These are phyloP conservation scores for Suhomyces bolitotheri DNA, from an alignment of 1,139 yeast species.

Conservation along the genomic window DNA sequence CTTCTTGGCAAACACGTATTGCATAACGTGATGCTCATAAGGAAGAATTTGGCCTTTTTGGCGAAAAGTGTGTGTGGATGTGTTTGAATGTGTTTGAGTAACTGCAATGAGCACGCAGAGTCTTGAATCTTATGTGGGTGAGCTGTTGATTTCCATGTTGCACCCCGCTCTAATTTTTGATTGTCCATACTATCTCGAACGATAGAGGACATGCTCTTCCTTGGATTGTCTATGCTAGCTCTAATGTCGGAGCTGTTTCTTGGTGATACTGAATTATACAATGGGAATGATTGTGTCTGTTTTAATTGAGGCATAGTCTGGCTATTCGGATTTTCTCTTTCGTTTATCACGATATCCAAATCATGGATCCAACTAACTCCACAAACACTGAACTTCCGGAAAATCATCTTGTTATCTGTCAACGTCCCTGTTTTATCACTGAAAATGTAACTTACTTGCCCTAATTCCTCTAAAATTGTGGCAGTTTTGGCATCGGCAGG, in stretches of 20 bases:
- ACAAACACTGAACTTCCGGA: conserved; percentile 77
- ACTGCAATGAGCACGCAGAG: conserved; percentile 44
- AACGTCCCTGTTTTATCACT: conserved; percentile 97
- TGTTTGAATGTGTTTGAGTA: conserved; percentile 66
- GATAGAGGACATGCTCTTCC: conserved; percentile 36
- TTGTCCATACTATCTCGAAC: conserved; percentile 34
- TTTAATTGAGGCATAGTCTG: conserved; percentile 6
- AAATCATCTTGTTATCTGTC: conserved; percentile 87
- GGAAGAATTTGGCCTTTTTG: conserved; percentile 71
- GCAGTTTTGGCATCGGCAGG: conserved; percentile 97
- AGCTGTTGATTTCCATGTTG: conserved; percentile 42
- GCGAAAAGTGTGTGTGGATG: conserved; percentile 74
- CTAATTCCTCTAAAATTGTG: conserved; percentile 91
- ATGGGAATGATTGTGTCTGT: conserved; percentile 1
- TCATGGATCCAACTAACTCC: conserved; percentile 93
- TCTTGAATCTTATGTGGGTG: conserved; percentile 36
- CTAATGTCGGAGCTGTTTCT: conserved; percentile 11
- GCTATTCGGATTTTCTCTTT: conserved; percentile 8
- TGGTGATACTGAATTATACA: conserved; percentile 4
- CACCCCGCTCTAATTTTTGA: conserved; percentile 19
- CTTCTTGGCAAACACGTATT: conserved; percentile 79
- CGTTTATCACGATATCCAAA: conserved; percentile 47
- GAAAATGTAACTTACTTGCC: conserved; percentile 92
- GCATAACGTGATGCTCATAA: conserved; percentile 81
- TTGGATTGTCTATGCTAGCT: conserved; percentile 11